Percentiles rank a stretch among this genome's conserved stretches.
Evolutionary conservation across 805 yeast genomes (phyloP).

Genomic region (Pichia occidentalis): DNA sequence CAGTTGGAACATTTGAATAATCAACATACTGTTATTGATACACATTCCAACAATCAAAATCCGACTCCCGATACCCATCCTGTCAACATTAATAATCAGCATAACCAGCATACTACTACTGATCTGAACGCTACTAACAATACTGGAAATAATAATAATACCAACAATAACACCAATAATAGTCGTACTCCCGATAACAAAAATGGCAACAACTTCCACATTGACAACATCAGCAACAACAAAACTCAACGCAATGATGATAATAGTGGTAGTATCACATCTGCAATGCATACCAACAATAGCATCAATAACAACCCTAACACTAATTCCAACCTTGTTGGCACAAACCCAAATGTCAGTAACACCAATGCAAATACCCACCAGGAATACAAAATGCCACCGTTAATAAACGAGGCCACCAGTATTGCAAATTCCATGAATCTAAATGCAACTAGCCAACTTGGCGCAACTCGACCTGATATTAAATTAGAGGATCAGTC

Average conservation of each 20-base stretch:
- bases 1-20: slow-evolving; percentile 15
- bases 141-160: slow-evolving; percentile 12
- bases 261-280: no score
- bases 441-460: no score
- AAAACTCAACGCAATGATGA: no score
- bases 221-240: slow-evolving; percentile 4
- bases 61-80: no score
- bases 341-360: background rate
- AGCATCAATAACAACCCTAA: background rate
- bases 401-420: no score
- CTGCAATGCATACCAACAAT: slow-evolving; percentile 1
- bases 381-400: background rate
- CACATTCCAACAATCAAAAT: no score
- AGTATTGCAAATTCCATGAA: no score
- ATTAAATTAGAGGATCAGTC: no score
- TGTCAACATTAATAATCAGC: background rate
- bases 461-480: no score
- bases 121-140: slow-evolving; percentile 3
- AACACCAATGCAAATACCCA: slow-evolving; percentile 10
- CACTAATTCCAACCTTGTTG: background rate
- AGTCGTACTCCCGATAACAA: slow-evolving; percentile 1
- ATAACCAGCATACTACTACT: slow-evolving; percentile 2
- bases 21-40: background rate
- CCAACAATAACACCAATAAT: background rate
- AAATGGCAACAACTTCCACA: background rate